Base-by-base conservation (phyloP, 768 basidiomycete genomes). In the Auriscalpium vulgare region DNA sequence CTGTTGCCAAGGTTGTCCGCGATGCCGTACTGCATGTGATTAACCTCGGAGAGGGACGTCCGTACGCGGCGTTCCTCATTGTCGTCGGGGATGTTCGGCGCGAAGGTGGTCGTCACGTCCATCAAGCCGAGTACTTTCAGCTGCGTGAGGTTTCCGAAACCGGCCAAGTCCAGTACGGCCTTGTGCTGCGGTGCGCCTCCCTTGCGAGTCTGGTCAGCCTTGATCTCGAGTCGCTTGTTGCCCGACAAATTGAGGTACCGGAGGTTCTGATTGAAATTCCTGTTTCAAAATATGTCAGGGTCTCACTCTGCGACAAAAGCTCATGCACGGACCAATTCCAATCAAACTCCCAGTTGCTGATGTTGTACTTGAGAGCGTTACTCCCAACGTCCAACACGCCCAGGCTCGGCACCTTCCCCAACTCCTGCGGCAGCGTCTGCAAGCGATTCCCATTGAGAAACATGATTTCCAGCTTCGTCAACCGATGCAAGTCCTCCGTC, bases 261-360 rank as follows among this genome's bases (percentile, higher is more conserved):
- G 55, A 99, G 79, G 58, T 89, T 88, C 61, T 84, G 83, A 68
- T 98, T 99, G 78, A 93, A 97, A 68, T 97, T 98, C 95, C 95
- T 97, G 16, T 44, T 9, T 16, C 46, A 1, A 29, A 29, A 29
- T 29, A 29, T 29, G 29, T 29, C 29, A 29, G 29, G 29, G 4
- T 29, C 7, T 29, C 29, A 21, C 29, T 29, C 29, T 2, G 29
- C 29, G 29, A 29, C 29, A 29, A 29, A 29, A 13, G 52, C 10
- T 14, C 48, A n/a, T 21, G 47, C 37, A 73, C 82, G 50, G 61
- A 95, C 95, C 97, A 97, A 68, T 99, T 98, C 95, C 95, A 98
- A 72, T 99, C 97, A 69, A 94, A 98, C 68, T 95, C 91, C 87
- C 87, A 94, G 65, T 99, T 99, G 62, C 91, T 89, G 63, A 97